Percentiles rank a stretch among this genome's conserved stretches.
These are phyloP conservation scores for Trichocomaceae sp. DNA, from an alignment of 2,329 filamentous ascomycete genomes.

Conservation along the genomic window DNA sequence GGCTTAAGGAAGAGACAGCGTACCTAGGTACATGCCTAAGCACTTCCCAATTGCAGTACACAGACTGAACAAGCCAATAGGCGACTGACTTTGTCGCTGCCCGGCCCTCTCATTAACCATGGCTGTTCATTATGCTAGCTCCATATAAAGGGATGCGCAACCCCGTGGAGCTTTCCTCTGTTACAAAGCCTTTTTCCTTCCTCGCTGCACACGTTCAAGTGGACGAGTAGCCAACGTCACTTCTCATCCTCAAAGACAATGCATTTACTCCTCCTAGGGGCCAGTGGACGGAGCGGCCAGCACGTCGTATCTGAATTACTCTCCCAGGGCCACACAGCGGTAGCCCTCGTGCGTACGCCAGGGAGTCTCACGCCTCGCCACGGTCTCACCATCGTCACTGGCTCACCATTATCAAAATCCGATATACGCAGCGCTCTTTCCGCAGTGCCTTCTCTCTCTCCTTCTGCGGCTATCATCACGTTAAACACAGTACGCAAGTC, in stretches of 20 bases:
- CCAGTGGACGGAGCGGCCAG: slow-evolving; percentile 4
- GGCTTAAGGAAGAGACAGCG: too few species aligned
- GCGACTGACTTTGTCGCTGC: not conserved
- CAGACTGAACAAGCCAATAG: slow-evolving; percentile 5
- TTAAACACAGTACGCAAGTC: slow-evolving; percentile 37
- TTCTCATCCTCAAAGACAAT: not conserved
- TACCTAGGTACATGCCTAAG: too few species aligned
- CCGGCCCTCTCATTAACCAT: not conserved
- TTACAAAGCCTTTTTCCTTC: not conserved
- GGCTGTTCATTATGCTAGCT: not conserved
- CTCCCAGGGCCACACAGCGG: slow-evolving; percentile 1
- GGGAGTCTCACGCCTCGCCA: not conserved
- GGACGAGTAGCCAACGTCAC: not conserved
- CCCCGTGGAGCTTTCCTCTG: not conserved
- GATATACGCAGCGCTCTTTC: slow-evolving; percentile 28
- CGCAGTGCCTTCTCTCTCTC: slow-evolving; percentile 15
- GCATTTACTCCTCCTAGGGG: slow-evolving; percentile 6
- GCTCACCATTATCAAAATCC: slow-evolving; percentile 30
- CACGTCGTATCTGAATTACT: slow-evolving; percentile 6
- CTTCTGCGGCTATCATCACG: slow-evolving; percentile 34
- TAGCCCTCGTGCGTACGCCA: slow-evolving; percentile 2
- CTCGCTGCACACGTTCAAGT: not conserved
- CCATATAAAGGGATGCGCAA: slow-evolving; percentile 1
- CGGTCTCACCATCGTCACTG: slow-evolving; percentile 14
- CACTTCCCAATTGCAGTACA: not conserved